phyloP scores from a whole-genome alignment of 2,329 filamentous ascomycete species.

The Teratosphaeria gauchensis region DNA sequence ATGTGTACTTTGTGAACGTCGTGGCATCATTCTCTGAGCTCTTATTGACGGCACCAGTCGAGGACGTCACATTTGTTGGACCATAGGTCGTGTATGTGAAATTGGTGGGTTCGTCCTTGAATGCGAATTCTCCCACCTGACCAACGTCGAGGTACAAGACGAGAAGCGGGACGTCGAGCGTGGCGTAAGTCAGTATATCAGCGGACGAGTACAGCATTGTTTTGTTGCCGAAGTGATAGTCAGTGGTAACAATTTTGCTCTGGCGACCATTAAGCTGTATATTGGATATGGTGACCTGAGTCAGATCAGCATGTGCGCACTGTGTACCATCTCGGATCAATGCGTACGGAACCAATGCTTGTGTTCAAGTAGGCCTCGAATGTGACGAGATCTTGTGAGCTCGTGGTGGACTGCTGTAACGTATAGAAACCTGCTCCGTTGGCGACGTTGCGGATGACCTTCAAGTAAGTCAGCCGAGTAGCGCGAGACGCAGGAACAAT shows the following conservation, averaged over 20 bases:
- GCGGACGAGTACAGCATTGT: constrained; percentile 47
- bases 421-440: constrained; percentile 52
- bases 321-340: not conserved
- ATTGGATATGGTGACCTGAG: constrained; percentile 40
- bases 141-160: constrained; percentile 31
- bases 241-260: constrained; percentile 52
- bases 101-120: constrained; percentile 18
- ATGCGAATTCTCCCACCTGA: constrained; percentile 32
- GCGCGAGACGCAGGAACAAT: constrained; percentile 29
- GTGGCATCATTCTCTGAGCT: not conserved
- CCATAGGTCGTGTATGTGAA: constrained; percentile 5
- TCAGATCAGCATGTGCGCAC: not conserved
- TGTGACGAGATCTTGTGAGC: constrained; percentile 40
- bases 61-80: constrained; percentile 6
- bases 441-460: constrained; percentile 41
- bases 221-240: constrained; percentile 46
- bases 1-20: constrained; percentile 8
- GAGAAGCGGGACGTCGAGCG: constrained; percentile 27
- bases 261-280: constrained; percentile 52
- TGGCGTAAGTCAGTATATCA: constrained; percentile 42
- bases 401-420: constrained; percentile 44
- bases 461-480: not conserved
- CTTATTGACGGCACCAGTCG: not conserved
- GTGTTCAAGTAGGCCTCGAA: constrained; percentile 49
- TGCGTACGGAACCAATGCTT: constrained; percentile 36